Conservation (phyloP, 371 early-diverging fungal species). For the Mucor velutinosus region DNA sequence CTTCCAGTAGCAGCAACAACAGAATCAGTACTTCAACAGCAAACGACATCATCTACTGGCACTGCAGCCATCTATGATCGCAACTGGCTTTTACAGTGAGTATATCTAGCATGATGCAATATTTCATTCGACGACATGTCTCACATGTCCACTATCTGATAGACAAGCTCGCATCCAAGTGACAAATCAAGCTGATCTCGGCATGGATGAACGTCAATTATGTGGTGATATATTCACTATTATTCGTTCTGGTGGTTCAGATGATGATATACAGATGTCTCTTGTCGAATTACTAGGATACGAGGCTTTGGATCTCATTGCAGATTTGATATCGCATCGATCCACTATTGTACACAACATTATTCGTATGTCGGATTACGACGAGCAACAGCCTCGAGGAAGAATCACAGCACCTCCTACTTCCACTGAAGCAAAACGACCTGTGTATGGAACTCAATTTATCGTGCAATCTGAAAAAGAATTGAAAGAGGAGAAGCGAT, state of each 20-base stretch:
- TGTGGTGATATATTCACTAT: constrained; percentile 61
- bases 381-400: constrained; percentile 19
- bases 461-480: constrained; percentile 77
- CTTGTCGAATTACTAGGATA: constrained; percentile 80
- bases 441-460: constrained; percentile 66
- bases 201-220: constrained; percentile 38
- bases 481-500: constrained; percentile 59
- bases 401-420: constrained; percentile 10
- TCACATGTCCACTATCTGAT: not conserved
- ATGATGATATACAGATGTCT: constrained; percentile 64
- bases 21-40: not conserved
- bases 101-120: not conserved
- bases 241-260: constrained; percentile 54
- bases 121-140: not conserved
- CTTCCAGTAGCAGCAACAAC: not conserved
- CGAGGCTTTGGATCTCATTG: constrained; percentile 72
- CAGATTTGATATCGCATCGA: constrained; percentile 53
- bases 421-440: constrained; percentile 27
- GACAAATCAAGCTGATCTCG: constrained; percentile 2
- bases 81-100: constrained; percentile 52
- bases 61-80: constrained; percentile 38
- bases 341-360: constrained; percentile 54
- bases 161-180: constrained; percentile 41
- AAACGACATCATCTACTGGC: not conserved
- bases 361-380: constrained; percentile 42